Conservation (phyloP, 306 rosid genomes). For the Neltuma alba region DNA sequence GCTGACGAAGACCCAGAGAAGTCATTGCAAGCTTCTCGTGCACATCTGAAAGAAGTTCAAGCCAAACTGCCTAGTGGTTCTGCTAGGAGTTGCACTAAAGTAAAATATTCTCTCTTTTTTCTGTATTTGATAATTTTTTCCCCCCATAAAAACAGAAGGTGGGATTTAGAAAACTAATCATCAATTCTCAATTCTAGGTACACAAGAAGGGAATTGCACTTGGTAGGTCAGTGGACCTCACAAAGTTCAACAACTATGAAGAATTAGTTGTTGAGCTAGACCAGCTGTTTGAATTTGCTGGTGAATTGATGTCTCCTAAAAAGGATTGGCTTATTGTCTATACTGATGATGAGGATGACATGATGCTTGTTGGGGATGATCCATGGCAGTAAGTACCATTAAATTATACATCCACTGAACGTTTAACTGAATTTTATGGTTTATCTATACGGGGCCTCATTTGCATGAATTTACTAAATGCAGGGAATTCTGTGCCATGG, state of each 20-base stretch:
- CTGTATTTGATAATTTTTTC: too few species aligned
- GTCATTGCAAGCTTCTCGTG: conserved; percentile 42
- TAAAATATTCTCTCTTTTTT: conserved; percentile 19
- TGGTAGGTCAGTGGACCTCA: conserved; percentile 90
- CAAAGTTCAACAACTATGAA: conserved; percentile 68
- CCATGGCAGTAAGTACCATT: conserved; percentile 85
- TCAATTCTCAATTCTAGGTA: conserved; percentile 57
- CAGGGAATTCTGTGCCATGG: conserved; percentile 93
- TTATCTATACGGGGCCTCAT: background rate
- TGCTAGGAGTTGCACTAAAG: conserved; percentile 91
- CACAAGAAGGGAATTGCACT: conserved; percentile 96
- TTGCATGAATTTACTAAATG: conserved; percentile 3
- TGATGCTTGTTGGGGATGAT: conserved; percentile 98
- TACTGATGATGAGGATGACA: conserved; percentile 87
- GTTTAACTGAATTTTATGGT: background rate
- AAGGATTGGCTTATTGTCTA: conserved; percentile 84
- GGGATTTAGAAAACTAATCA: conserved; percentile 22
- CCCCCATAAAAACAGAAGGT: background rate
- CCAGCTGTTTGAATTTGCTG: conserved; percentile 74
- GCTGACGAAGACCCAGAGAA: conserved; percentile 48
- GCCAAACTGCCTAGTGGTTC: conserved; percentile 57
- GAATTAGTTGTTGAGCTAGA: conserved; percentile 80
- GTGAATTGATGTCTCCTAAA: conserved; percentile 60
- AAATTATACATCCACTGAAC: background rate
- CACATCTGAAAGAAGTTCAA: conserved; percentile 51